Percentiles rank a stretch among this genome's conserved stretches.
phyloP scores from a whole-genome alignment of 441 rosid species.

The Geranium incanum region DNA sequence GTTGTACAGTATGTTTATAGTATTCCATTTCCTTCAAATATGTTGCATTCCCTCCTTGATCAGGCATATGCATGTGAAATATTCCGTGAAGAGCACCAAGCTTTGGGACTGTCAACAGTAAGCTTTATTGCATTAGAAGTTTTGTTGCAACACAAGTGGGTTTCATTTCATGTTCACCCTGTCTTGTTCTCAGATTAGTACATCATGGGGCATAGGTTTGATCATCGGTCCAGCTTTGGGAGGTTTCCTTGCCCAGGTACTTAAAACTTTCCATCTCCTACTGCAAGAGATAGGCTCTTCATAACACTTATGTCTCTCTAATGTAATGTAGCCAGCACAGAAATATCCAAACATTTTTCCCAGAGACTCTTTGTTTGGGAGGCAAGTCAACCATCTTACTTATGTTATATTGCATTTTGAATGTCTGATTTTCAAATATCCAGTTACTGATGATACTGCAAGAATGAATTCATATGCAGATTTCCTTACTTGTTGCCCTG shows the following conservation, averaged over 20 bases:
- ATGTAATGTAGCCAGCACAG: slow-evolving; percentile 29
- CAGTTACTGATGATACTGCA: not conserved
- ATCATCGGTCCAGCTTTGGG: slow-evolving; percentile 51
- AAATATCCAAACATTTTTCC: slow-evolving; percentile 31
- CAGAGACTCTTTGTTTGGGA: slow-evolving; percentile 30
- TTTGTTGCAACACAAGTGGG: too few species aligned
- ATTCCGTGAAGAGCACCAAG: slow-evolving; percentile 17
- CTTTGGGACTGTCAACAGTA: slow-evolving; percentile 19
- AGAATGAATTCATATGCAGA: slow-evolving; percentile 11
- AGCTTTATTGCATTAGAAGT: not conserved
- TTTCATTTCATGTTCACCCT: not conserved
- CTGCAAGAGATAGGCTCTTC: not conserved
- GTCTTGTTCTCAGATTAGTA: slow-evolving; percentile 29
- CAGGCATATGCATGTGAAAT: slow-evolving; percentile 23
- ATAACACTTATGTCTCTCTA: not conserved
- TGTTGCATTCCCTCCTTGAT: not conserved
- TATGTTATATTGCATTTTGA: not conserved
- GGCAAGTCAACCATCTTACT: slow-evolving; percentile 18
- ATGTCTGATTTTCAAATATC: not conserved
- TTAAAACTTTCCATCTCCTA: not conserved
- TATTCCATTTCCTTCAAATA: too few species aligned
- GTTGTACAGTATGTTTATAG: too few species aligned
- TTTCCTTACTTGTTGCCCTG: slow-evolving; percentile 26
- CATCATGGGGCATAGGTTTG: slow-evolving; percentile 49
- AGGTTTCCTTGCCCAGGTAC: slow-evolving; percentile 48